Conservation (phyloP, 495 filamentous ascomycete species). For the Daldinia grandis region DNA sequence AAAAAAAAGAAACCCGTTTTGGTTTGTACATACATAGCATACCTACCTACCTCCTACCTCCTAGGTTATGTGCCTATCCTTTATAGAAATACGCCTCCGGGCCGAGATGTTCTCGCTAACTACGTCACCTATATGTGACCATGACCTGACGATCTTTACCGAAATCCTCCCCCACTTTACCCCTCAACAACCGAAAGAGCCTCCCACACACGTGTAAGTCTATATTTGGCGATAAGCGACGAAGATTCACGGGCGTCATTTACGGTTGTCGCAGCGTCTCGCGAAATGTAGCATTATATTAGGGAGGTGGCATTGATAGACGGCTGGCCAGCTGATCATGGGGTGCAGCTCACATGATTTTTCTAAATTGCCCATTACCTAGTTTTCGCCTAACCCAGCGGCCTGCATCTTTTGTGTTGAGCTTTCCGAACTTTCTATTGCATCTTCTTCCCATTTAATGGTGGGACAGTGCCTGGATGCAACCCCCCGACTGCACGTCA, state of each 20-base stretch:
- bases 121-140: slow-evolving; percentile 40
- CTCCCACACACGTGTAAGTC: slow-evolving; percentile 26
- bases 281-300: slow-evolving; percentile 6
- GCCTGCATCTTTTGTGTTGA: slow-evolving; percentile 22
- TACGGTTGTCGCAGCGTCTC: background rate
- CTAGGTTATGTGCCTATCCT: background rate
- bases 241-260: background rate
- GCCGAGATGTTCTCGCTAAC: slow-evolving; percentile 14
- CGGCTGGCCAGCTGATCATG: slow-evolving; percentile 32
- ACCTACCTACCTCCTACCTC: too few relatives aligned
- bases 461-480: slow-evolving; percentile 38
- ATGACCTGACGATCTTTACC: slow-evolving; percentile 41
- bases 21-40: background rate
- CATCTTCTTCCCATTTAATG: slow-evolving; percentile 18
- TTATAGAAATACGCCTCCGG: slow-evolving; percentile 21
- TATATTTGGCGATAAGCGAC: slow-evolving; percentile 20
- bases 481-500: slow-evolving; percentile 38
- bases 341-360: slow-evolving; percentile 32
- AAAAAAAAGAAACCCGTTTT: background rate
- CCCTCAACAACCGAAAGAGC: slow-evolving; percentile 37
- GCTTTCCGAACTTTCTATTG: slow-evolving; percentile 26
- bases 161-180: slow-evolving; percentile 33
- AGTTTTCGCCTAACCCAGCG: slow-evolving; percentile 42
- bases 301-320: slow-evolving; percentile 19
- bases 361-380: slow-evolving; percentile 32